Conservation (phyloP, 306 rosid genomes). For the Glycine latifolia region DNA sequence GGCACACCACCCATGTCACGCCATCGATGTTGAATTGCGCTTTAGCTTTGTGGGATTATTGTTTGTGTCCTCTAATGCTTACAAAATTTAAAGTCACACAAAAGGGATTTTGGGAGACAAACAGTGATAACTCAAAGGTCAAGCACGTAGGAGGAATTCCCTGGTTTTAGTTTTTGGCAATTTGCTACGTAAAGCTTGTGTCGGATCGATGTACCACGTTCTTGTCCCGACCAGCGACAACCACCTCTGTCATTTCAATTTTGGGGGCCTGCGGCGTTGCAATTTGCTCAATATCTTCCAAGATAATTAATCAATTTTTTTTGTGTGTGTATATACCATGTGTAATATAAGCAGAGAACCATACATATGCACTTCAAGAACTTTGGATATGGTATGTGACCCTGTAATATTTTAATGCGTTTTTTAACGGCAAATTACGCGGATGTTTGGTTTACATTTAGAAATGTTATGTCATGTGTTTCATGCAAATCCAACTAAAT, state of each 20-base stretch:
- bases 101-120: constrained; percentile 41
- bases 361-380: neutral
- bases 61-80: constrained; percentile 30
- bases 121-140: constrained; percentile 46
- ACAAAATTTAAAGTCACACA: constrained; percentile 41
- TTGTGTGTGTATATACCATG: too few species aligned
- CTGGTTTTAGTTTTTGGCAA: constrained; percentile 8
- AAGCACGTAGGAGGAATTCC: constrained; percentile 15
- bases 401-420: neutral
- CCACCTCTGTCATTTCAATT: neutral
- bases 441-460: too few species aligned
- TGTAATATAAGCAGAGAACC: neutral
- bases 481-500: too few species aligned
- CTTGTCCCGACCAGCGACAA: constrained; percentile 36
- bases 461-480: too few species aligned
- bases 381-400: neutral
- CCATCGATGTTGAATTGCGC: neutral
- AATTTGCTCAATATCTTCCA: neutral
- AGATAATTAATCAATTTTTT: too few species aligned
- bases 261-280: neutral
- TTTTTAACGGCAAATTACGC: neutral
- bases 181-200: neutral
- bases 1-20: neutral
- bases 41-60: neutral
- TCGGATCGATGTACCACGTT: constrained; percentile 29